Conservation (phyloP, 805 yeast genomes). For the Sugiyamaella smithiae region DNA sequence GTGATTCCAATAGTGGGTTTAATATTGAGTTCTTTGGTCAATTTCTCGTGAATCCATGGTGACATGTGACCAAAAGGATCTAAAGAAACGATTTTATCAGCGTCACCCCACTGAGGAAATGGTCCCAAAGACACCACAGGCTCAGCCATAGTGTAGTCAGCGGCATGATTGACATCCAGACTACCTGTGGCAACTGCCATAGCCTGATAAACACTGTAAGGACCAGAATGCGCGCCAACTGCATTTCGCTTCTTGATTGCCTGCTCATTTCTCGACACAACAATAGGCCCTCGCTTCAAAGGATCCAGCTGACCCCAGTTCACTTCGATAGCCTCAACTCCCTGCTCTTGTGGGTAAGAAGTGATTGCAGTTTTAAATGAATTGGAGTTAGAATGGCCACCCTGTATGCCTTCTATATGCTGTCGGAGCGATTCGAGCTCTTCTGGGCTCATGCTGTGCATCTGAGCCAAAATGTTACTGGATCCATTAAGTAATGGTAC, state of each 20-base stretch:
- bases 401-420: neutral
- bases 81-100: slow-evolving; percentile 57
- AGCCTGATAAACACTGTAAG: slow-evolving; percentile 63
- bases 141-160: slow-evolving; percentile 61
- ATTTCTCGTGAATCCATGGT: slow-evolving; percentile 53
- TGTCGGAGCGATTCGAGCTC: neutral
- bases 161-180: slow-evolving; percentile 48
- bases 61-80: slow-evolving; percentile 67
- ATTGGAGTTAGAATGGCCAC: neutral
- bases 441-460: neutral
- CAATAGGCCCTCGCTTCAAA: slow-evolving; percentile 53
- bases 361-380: slow-evolving; percentile 34
- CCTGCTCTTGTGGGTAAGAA: slow-evolving; percentile 51
- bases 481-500: no score
- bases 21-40: slow-evolving; percentile 44
- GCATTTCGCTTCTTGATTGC: slow-evolving; percentile 56
- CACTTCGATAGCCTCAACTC: slow-evolving; percentile 47
- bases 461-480: no score
- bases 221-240: slow-evolving; percentile 63
- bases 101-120: slow-evolving; percentile 54
- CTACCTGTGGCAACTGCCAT: slow-evolving; percentile 59
- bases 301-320: slow-evolving; percentile 55
- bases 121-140: slow-evolving; percentile 57
- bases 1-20: slow-evolving; percentile 66
- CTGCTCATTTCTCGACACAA: slow-evolving; percentile 48